Conservation (phyloP, 1,284 basidiomycete species). For the Omphalotus olearius region DNA sequence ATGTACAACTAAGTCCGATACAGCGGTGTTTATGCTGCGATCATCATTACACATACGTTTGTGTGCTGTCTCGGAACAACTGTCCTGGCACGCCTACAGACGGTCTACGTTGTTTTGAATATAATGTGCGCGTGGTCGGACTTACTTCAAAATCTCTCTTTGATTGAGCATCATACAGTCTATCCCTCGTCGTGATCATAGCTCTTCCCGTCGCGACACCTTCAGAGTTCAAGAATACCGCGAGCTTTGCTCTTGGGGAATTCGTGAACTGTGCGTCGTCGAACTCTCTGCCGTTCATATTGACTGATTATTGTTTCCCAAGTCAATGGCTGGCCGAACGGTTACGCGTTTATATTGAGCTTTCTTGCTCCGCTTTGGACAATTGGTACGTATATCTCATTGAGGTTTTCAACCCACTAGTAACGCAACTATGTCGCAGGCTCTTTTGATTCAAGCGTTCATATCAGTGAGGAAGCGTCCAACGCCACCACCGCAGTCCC, state of each 20-base stretch:
- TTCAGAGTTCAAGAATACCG: conserved; percentile 58
- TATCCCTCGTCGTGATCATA: conserved; percentile 71
- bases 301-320: not conserved
- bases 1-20: too few species aligned
- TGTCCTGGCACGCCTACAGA: conserved; percentile 68
- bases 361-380: conserved; percentile 79
- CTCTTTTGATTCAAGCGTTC: conserved; percentile 43
- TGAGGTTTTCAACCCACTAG: not conserved
- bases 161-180: conserved; percentile 28
- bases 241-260: conserved; percentile 60
- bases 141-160: not conserved
- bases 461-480: conserved; percentile 61
- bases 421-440: conserved; percentile 18
- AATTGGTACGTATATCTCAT: conserved; percentile 43
- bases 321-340: conserved; percentile 69
- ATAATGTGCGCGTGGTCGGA: conserved; percentile 43
- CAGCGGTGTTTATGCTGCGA: conserved; percentile 60
- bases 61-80: conserved; percentile 65
- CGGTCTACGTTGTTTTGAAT: conserved; percentile 66
- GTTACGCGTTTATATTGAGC: conserved; percentile 72
- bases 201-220: conserved; percentile 73
- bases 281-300: not conserved
- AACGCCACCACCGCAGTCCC: conserved; percentile 62
- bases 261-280: conserved; percentile 48
- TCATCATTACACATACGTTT: conserved; percentile 53